A percentile compares a stretch with the other conserved stretches of the same genome.
These are phyloP conservation scores for Sextonia rubra DNA, from an alignment of 164 flowering plant species.

Conservation along the genomic window DNA sequence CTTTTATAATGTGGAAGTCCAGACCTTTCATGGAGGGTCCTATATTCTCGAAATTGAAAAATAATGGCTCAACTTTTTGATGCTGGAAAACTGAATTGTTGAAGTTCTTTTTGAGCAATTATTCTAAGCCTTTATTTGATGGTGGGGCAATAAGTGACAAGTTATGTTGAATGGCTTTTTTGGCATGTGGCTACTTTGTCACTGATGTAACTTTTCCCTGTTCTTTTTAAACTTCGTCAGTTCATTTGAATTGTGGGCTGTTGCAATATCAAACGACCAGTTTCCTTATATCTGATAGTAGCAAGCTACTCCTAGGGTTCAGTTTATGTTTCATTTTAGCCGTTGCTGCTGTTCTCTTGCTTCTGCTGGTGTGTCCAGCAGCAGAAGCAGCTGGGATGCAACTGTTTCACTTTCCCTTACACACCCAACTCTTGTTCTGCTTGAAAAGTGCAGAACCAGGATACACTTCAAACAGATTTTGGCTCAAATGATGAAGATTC, in stretches of 20 bases:
- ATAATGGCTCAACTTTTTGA: background rate
- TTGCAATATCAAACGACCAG: background rate
- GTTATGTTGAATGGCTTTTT: no score
- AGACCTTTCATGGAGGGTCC: background rate
- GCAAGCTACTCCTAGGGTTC: constrained; percentile 9
- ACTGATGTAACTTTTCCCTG: no score
- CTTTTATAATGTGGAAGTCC: background rate
- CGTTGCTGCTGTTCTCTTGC: constrained; percentile 13
- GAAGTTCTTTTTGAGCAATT: background rate
- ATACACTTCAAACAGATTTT: constrained; percentile 45
- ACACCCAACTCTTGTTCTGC: constrained; percentile 50
- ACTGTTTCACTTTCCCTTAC: constrained; percentile 37
- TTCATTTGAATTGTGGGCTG: no score
- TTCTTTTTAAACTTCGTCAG: no score
- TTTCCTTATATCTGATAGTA: background rate
- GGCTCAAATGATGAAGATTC: constrained; percentile 43
- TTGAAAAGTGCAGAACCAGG: constrained; percentile 48
- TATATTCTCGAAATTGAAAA: background rate
- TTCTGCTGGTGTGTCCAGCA: constrained; percentile 15
- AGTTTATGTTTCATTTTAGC: constrained; percentile 25
- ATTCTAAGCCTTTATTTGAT: background rate
- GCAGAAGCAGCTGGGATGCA: constrained; percentile 44
- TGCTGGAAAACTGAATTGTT: background rate
- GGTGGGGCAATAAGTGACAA: background rate
- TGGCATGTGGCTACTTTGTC: no score